These are phyloP conservation scores for Carex littledalei DNA, from an alignment of 176 grass and related monocot species.

Conservation along the genomic window DNA sequence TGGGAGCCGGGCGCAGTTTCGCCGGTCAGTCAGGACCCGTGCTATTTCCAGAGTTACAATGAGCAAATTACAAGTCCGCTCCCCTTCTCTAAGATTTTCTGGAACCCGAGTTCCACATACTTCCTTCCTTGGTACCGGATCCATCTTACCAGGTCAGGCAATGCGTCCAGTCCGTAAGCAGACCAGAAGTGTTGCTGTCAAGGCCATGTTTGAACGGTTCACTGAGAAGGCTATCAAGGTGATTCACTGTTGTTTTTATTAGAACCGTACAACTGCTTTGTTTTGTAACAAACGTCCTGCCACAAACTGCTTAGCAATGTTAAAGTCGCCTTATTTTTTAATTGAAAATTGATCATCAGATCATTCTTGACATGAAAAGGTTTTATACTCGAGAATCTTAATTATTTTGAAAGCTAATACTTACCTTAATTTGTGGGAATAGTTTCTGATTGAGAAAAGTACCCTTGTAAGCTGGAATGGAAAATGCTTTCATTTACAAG, in stretches of 20 bases:
- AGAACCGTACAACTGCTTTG: background rate
- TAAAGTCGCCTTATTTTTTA: background rate
- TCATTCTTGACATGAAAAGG: background rate
- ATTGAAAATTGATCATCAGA: background rate
- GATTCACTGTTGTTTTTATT: constrained; percentile 18
- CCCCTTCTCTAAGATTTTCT: constrained; percentile 54
- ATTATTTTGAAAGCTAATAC: background rate
- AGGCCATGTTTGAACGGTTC: constrained; percentile 84
- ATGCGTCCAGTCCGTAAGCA: constrained; percentile 30
- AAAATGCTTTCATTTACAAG: background rate
- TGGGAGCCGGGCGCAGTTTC: constrained; percentile 26
- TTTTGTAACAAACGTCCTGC: background rate
- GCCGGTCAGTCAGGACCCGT: constrained; percentile 20
- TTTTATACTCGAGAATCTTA: background rate
- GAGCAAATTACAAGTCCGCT: constrained; percentile 31
- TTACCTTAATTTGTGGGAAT: background rate
- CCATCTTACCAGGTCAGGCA: constrained; percentile 48
- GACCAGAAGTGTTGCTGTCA: constrained; percentile 40
- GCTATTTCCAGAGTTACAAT: constrained; percentile 33
- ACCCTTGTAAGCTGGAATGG: background rate
- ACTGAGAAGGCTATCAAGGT: constrained; percentile 98
- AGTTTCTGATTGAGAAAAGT: background rate
- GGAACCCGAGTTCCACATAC: constrained; percentile 49
- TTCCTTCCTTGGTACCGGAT: constrained; percentile 42
- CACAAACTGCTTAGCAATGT: background rate